Base-by-base conservation (phyloP, 169 alveolate genomes). In the Nephromyces sp. region DNA sequence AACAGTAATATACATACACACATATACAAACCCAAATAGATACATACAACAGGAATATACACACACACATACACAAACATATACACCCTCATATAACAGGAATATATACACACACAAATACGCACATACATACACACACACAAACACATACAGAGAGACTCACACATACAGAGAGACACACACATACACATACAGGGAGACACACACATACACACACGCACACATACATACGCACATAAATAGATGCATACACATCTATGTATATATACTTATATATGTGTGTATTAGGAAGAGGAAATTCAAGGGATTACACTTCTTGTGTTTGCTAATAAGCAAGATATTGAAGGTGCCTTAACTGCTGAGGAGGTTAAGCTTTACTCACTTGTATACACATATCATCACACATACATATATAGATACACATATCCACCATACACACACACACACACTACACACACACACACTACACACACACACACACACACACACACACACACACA, bases 91-190 rank as follows among this genome's bases (percentile, higher is more conserved):
- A n/a, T n/a, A 43, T 15, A 43, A 15, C 57, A 90, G 89, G 75
- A 91, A 88, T 71, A 89, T 82, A 70, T 94, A 89, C 31, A 92
- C 79, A 24, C 90, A 85, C 6, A 85, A 84, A 57, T 84, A 89
- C 72, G 86, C 95, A 72, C 93, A 79, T 0, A 96, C 90, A 72
- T 93, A 89, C 2, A 43, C 57, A 43, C 57, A 43, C 24, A n/a
- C 15, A 43, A 15, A n/a, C n/a, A 15, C 57, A 43, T n/a, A n/a
- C 57, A 15, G 57, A 15, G 57, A 15, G n/a, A n/a, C 24, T 43
- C 57, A 43, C n/a, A 43, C n/a, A 43, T 43, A 15, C 57, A 43
- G 15, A 43, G 57, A 43, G 57, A 43, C 24, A 43, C 24, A 43
- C 24, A 43, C n/a, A 43, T 15, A 43, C n/a, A 43, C 66, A 62